phyloP scores from a whole-genome alignment of 106 monocot genomes.

The Allium sativum region DNA sequence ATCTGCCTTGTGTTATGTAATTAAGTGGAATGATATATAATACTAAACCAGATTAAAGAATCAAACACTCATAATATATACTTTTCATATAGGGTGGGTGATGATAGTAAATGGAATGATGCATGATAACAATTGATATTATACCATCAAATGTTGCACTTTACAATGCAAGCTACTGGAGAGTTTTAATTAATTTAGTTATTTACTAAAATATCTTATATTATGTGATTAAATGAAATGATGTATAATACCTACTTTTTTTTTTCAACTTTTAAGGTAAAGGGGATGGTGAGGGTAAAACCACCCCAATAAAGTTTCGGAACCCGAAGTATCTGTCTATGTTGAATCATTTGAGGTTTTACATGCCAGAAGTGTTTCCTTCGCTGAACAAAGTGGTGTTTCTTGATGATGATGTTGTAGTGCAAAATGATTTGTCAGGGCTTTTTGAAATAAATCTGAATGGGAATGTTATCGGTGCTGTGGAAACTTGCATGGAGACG shows the following conservation, averaged over 20 bases:
- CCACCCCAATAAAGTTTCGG: slow-evolving; percentile 22
- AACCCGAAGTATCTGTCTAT: slow-evolving; percentile 29
- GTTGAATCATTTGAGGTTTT: slow-evolving; percentile 29
- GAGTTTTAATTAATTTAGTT: too few species aligned
- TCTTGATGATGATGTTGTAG: slow-evolving; percentile 28
- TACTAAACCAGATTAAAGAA: slow-evolving; percentile 7
- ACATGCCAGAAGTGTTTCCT: slow-evolving; percentile 29
- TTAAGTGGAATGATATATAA: neutral
- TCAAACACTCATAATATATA: slow-evolving; percentile 5
- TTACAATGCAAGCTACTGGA: too few species aligned
- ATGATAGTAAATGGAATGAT: too few species aligned
- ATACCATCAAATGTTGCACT: too few species aligned
- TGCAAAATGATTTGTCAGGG: slow-evolving; percentile 22
- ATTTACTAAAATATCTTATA: too few species aligned
- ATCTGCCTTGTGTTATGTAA: too few species aligned
- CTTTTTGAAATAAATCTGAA: slow-evolving; percentile 19
- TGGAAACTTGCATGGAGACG: slow-evolving; percentile 28
- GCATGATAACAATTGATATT: too few species aligned
- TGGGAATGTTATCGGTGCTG: slow-evolving; percentile 29
- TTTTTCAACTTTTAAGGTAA: slow-evolving; percentile 5
- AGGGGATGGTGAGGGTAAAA: neutral
- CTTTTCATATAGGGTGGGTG: neutral
- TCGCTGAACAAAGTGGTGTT: slow-evolving; percentile 18
- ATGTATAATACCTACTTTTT: neutral
- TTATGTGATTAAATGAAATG: too few species aligned